These are phyloP conservation scores for Psidium friedrichsthalianum DNA, from an alignment of 345 rosid species.

Conservation along the genomic window DNA sequence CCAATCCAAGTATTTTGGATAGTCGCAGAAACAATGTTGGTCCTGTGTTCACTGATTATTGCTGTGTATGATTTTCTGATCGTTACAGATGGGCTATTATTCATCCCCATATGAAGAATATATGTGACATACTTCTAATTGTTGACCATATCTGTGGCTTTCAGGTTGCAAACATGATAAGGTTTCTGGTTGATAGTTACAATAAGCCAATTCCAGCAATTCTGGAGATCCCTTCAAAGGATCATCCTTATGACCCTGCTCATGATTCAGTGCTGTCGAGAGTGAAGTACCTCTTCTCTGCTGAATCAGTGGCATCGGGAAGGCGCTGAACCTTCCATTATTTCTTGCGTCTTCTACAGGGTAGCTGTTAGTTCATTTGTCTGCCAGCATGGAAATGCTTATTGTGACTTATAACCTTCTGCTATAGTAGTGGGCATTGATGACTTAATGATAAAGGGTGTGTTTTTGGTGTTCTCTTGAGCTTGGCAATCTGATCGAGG, in stretches of 20 bases:
- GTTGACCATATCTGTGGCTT: background rate
- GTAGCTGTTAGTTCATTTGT: background rate
- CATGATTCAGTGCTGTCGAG: constrained; percentile 93
- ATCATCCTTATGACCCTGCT: constrained; percentile 87
- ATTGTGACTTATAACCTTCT: background rate
- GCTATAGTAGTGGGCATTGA: background rate
- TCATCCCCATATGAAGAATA: background rate
- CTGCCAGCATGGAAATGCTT: background rate
- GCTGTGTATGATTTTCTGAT: background rate
- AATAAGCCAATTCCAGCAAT: constrained; percentile 90
- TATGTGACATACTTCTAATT: background rate
- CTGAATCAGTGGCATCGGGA: constrained; percentile 76
- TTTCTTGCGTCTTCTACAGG: background rate
- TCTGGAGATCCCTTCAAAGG: constrained; percentile 89
- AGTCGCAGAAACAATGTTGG: background rate
- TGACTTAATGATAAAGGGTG: background rate
- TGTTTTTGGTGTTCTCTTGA: background rate
- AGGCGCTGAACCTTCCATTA: constrained; percentile 34
- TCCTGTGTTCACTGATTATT: background rate
- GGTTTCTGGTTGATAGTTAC: constrained; percentile 84
- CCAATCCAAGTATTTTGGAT: background rate
- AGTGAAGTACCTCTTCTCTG: constrained; percentile 81
- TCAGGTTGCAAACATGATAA: constrained; percentile 94
- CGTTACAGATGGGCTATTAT: background rate
- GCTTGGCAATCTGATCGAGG: background rate